phyloP scores from a whole-genome alignment of 345 rosid species.

The Hypericum androsaemum region DNA sequence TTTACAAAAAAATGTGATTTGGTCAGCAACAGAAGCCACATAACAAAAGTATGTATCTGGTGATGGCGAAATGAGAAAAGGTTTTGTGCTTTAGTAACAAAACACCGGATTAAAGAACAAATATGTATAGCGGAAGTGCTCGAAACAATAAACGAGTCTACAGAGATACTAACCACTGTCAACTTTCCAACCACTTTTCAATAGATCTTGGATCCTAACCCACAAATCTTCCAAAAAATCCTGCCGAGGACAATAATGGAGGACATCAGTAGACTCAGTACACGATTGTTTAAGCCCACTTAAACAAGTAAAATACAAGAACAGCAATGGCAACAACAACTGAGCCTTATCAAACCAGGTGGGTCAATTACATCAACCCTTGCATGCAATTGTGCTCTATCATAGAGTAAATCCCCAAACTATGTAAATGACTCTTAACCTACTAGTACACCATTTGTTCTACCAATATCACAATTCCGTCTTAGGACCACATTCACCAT shows the following conservation, averaged over 20 bases:
- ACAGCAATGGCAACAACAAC: too few relatives aligned
- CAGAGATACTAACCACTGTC: slow-evolving; percentile 57
- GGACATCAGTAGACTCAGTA: not conserved
- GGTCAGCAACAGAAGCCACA: not conserved
- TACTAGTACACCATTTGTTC: too few relatives aligned
- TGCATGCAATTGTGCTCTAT: too few relatives aligned
- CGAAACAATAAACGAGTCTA: too few relatives aligned
- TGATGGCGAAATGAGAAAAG: not conserved
- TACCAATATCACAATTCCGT: too few relatives aligned
- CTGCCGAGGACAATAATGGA: slow-evolving; percentile 32
- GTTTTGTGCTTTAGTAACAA: not conserved
- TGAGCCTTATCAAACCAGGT: too few relatives aligned
- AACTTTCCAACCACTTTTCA: slow-evolving; percentile 81
- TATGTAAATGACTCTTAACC: too few relatives aligned
- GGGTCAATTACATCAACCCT: too few relatives aligned
- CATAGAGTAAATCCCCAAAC: too few relatives aligned
- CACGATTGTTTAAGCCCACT: too few relatives aligned
- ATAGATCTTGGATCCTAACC: slow-evolving; percentile 61
- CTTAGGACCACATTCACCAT: too few relatives aligned
- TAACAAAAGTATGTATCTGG: not conserved
- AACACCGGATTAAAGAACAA: not conserved
- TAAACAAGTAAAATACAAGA: too few relatives aligned
- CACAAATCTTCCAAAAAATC: slow-evolving; percentile 94
- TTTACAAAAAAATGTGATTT: not conserved
- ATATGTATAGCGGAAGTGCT: not conserved